Base-by-base conservation (phyloP, 106 monocot species). In the Acanthochlamys bracteata region DNA sequence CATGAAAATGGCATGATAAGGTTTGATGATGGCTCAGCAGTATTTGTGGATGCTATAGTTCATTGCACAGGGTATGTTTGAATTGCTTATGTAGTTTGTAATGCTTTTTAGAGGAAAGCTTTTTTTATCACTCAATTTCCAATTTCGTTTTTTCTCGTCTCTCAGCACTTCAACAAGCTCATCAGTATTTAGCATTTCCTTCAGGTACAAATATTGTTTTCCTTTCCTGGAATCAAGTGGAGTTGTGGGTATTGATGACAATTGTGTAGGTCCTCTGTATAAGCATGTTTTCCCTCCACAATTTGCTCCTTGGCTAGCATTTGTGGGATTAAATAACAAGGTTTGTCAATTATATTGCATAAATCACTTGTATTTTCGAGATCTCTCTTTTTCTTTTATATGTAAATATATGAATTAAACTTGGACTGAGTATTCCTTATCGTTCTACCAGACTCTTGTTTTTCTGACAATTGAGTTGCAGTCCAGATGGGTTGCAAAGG, bases 41-140 rank as follows among this genome's bases (percentile, higher is more conserved):
- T 83, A 2, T 12, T 16, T 71, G 78, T 68, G 11, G 71, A 83
- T 64, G 57, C 55, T 8, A 78, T 83, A 22, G 17, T 82, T n/a
- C 66, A 82, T 41, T 82, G 82, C 57, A 82, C 82, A 57, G 82
- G 81, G 81, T 82, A 74, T 3, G 54, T 46, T 43, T 72, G 11
- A 24, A 16, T 25, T 55, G 10, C 12, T 64, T 19, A 6, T 39
- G 0, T n/a, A 61, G 19, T 19, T 4, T 61, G 40, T 17, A 1
- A 15, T 33, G 33, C 33, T 33, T 3, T 33, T 33, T 3, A 33
- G 25, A 8, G 17, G 10, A 41, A 41, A 19, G 1, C 0, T 17
- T 14, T 16, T 20, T 41, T 12, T n/a, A 10, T 41, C 19, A 41
- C 25, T 41, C 3, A 61, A 25, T 39, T 61, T 33, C 15, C 12